Evolutionary conservation across 2,329 filamentous ascomycete genomes (phyloP), one percentile per base, ranked within the genome.

Genomic region (Zarea fungicola): DNA sequence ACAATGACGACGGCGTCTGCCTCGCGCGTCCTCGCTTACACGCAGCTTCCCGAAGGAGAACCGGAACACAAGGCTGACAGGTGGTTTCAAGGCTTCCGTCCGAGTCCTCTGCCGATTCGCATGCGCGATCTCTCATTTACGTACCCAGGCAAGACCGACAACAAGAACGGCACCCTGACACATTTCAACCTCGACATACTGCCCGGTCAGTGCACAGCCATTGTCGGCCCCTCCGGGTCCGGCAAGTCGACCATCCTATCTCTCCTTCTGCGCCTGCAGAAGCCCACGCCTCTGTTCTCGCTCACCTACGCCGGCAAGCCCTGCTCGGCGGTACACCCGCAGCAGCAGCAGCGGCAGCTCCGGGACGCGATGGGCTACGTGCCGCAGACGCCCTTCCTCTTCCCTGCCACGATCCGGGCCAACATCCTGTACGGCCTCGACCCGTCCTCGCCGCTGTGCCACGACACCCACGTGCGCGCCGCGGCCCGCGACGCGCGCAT

Each of bases 211-310:
- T 87, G 81, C 55, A 84, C 84, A 0, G 89, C 88, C 3, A 81
- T 97, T 18, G 89, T 95, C 2, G 91, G 92, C 1, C 70, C 79
- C 1, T 96, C 90, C 0, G 92, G 93, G 0, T 88, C 85, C n/a
- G 92, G 93, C 1, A 97, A 99, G 68, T 91, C 86, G 13, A 96
- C 92, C 0, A 75, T 96, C 29, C 77, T 85, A 1, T 80, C 85
- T 0, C 69, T 97, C 0, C 72, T 97, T 0, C 69, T 95, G 4
- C 81, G 85, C 1, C 73, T 96, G 0, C 89, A 93, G 56, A 55
- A 65, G 2, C 73, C 76, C 0, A 26, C 49, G 3, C 48, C 40
- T 7, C 10, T 31, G 9, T 51, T 56, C 6, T 65, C 76, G 0
- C 65, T 89, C 3, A 78, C 74, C 2, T 82, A 89, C 56, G 77